Percentiles rank a stretch among this genome's conserved stretches.
These are phyloP conservation scores for Ajuga chamaepitys DNA, from an alignment of 257 asterid genomes.

Conservation along the genomic window DNA sequence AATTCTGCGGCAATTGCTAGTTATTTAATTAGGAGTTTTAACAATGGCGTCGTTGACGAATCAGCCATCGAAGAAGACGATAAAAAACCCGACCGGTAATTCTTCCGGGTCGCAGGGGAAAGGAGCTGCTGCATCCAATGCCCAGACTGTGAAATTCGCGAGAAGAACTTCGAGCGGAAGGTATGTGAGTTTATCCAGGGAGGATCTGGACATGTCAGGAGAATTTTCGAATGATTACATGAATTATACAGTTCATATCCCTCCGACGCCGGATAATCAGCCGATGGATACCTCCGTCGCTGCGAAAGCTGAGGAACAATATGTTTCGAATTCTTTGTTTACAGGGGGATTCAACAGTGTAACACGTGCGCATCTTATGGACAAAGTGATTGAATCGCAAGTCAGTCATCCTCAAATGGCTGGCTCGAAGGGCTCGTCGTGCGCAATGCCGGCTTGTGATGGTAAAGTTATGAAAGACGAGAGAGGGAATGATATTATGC, in stretches of 20 bases:
- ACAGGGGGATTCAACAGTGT: conserved; percentile 87
- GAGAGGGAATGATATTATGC: conserved; percentile 63
- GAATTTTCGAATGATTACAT: conserved; percentile 54
- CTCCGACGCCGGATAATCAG: conserved; percentile 86
- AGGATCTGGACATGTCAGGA: conserved; percentile 71
- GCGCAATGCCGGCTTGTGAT: conserved; percentile 77
- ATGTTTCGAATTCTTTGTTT: conserved; percentile 71
- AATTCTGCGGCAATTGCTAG: too few species aligned
- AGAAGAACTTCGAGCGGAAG: conserved; percentile 78
- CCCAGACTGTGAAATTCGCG: conserved; percentile 72
- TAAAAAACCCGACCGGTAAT: conserved; percentile 20
- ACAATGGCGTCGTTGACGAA: conserved; percentile 40
- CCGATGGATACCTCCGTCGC: conserved; percentile 72
- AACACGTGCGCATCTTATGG: conserved; percentile 90
- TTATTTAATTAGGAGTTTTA: too few species aligned
- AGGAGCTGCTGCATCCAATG: conserved; percentile 15
- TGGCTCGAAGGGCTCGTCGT: conserved; percentile 72
- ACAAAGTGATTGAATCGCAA: conserved; percentile 82
- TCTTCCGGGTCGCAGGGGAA: conserved; percentile 26
- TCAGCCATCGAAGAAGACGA: conserved; percentile 54
- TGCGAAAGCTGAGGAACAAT: conserved; percentile 83
- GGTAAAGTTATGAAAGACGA: conserved; percentile 82
- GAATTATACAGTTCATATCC: conserved; percentile 79
- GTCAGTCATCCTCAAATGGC: conserved; percentile 87
- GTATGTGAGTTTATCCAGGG: conserved; percentile 67